Conservation (phyloP, 495 filamentous ascomycete species). For the Daldinia concentrica region DNA sequence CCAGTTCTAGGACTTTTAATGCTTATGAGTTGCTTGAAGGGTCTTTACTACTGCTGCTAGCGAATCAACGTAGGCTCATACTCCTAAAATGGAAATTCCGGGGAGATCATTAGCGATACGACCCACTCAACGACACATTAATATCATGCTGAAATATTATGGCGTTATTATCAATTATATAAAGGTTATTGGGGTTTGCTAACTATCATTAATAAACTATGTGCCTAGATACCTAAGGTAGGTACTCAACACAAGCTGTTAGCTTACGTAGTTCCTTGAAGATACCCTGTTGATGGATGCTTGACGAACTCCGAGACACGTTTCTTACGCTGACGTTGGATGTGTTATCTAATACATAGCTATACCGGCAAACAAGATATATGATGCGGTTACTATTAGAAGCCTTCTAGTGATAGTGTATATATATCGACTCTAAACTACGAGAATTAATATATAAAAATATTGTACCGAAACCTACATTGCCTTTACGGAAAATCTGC, state of each 20-base stretch:
- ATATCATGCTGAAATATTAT: background rate
- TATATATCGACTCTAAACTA: background rate
- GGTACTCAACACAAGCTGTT: background rate
- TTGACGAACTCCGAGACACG: background rate
- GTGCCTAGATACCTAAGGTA: too few relatives aligned
- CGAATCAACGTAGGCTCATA: background rate
- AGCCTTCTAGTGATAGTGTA: background rate
- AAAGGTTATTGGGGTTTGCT: background rate
- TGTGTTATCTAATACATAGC: background rate
- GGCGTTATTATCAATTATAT: background rate
- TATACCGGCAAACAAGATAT: background rate
- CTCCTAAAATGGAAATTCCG: slow-evolving; percentile 2
- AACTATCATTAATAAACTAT: background rate
- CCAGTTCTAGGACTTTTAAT: background rate
- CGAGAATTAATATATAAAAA: background rate
- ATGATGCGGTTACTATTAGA: background rate
- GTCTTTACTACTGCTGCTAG: background rate
- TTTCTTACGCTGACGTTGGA: background rate
- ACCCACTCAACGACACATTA: background rate
- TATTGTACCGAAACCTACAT: background rate
- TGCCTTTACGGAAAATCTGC: background rate
- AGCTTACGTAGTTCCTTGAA: background rate
- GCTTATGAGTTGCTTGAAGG: too few relatives aligned
- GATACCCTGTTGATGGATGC: background rate
- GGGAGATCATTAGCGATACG: background rate